Conservation (phyloP, 768 basidiomycete genomes). For the Gymnopilus dilepis region DNA sequence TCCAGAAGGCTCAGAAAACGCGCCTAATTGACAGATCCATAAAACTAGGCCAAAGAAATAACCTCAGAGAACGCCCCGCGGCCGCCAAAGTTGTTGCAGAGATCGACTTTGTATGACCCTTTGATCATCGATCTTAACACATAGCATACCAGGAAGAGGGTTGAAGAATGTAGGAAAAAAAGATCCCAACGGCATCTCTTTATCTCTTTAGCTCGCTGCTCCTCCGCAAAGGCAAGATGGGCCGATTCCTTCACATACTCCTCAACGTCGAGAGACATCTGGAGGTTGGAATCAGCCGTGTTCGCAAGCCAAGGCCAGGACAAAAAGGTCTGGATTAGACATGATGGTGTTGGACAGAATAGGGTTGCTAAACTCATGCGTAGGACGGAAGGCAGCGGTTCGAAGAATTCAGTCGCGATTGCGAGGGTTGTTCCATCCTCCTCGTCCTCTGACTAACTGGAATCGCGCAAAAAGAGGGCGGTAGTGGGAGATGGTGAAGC, state of each 20-base stretch:
- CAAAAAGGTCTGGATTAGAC: too few relatives aligned
- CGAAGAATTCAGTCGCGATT: too few relatives aligned
- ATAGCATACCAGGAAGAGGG: conserved; percentile 14
- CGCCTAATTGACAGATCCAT: conserved; percentile 34
- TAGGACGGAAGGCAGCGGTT: too few relatives aligned
- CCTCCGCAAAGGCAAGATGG: not conserved
- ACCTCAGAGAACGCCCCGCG: conserved; percentile 1
- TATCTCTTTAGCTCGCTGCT: not conserved
- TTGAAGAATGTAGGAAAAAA: not conserved
- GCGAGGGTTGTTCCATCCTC: too few relatives aligned
- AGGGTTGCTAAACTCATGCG: too few relatives aligned
- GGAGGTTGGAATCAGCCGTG: not conserved
- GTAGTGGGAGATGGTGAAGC: too few relatives aligned
- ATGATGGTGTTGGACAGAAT: too few relatives aligned
- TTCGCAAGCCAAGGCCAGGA: conserved; percentile 17
- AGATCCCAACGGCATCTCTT: not conserved
- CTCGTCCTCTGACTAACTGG: too few relatives aligned
- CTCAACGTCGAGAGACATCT: not conserved
- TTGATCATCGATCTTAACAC: conserved; percentile 26
- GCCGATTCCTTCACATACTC: not conserved
- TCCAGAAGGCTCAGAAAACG: conserved; percentile 46
- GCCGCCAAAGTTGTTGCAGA: conserved; percentile 30
- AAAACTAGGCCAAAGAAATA: conserved; percentile 5
- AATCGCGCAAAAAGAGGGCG: too few relatives aligned
- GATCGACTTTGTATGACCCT: conserved; percentile 26